Evolutionary conservation across 2,329 filamentous ascomycete species (phyloP).

Genomic region (Fusarium veterinarium): DNA sequence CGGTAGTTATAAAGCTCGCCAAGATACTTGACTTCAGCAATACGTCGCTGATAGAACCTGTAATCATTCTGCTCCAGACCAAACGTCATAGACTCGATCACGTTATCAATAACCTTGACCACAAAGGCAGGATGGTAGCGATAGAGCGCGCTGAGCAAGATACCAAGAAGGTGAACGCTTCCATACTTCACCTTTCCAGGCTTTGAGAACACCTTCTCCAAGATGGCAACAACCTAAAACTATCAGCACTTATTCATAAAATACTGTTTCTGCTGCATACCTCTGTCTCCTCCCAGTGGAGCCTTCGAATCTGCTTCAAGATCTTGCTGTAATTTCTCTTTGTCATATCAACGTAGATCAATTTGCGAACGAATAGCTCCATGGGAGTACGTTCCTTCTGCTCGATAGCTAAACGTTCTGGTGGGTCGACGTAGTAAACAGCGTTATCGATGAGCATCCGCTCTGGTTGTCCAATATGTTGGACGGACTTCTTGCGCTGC

Average conservation of each 20-base stretch:
- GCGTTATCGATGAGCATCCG: constrained; percentile 99
- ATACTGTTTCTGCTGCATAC: constrained; percentile 52
- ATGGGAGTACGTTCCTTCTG: constrained; percentile 96
- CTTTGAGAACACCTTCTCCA: constrained; percentile 94
- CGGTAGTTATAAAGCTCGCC: constrained; percentile 98
- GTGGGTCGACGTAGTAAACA: constrained; percentile 97
- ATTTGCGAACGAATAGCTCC: constrained; percentile 90
- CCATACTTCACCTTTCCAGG: constrained; percentile 98
- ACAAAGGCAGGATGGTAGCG: constrained; percentile 93
- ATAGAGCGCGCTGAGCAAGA: constrained; percentile 87
- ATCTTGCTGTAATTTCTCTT: constrained; percentile 95
- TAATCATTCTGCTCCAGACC: constrained; percentile 97
- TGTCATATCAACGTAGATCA: constrained; percentile 93
- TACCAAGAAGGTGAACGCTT: constrained; percentile 92
- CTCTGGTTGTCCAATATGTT: constrained; percentile 95
- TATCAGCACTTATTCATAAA: not conserved
- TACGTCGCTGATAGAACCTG: constrained; percentile 93
- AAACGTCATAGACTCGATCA: constrained; percentile 87
- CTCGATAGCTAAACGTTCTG: constrained; percentile 90
- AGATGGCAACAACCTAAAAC: constrained; percentile 72
- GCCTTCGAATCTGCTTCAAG: constrained; percentile 90
- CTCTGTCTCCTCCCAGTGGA: constrained; percentile 97
- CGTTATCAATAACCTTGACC: constrained; percentile 89
- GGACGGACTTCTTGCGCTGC: constrained; percentile 93
- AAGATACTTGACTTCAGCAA: constrained; percentile 96